Base-by-base conservation (phyloP, 371 early-diverging fungal species). In the Rhizopus stolonifer region DNA sequence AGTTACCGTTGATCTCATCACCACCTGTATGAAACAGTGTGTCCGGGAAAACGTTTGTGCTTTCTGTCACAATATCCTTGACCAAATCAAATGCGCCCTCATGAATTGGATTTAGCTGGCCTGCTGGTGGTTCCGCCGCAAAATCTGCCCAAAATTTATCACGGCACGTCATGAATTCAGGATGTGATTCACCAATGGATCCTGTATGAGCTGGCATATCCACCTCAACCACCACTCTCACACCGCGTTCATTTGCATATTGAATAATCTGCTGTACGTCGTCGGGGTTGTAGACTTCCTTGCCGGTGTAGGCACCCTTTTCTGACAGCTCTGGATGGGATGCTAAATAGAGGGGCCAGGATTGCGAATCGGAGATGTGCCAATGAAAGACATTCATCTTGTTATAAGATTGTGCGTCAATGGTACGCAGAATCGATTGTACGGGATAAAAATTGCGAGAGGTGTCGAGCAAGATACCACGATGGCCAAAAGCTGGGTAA, bases 361-460 rank as follows among this genome's bases (percentile, higher is more conserved):
- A 74, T 45, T 86, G 86, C 15, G 84, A 55, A 44, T 89, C 89
- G 2, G 78, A 73, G 5, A 87, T 70, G 52, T 89, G 89, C 87
- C 88, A 88, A 61, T 89, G 89, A 63, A 89, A 77, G 11, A 87
- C 85, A 50, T 89, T 89, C 59, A 89, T 57, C 64, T 89, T 89
- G 72, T 75, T 80, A 61, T 76, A 85, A 47, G 83, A 61, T 69
- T 88, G 80, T 25, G 84, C 89, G 45, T 85, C 86, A 17, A 87
- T 51, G 8, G 58, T 83, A 53, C 78, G 74, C 57, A 69, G 50
- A 44, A 84, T 54, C 53, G 61, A 66, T 33, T 65, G 45, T 18
- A 86, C 57, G 0, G 85, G 74, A 52, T 77, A 84, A 49, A 69
- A 88, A 70, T 86, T 85, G 46, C 89, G 77, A 29, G 82, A 56